These are phyloP conservation scores for Vitis hybrid DNA, from an alignment of 177 flowering plant species.

Conservation along the genomic window DNA sequence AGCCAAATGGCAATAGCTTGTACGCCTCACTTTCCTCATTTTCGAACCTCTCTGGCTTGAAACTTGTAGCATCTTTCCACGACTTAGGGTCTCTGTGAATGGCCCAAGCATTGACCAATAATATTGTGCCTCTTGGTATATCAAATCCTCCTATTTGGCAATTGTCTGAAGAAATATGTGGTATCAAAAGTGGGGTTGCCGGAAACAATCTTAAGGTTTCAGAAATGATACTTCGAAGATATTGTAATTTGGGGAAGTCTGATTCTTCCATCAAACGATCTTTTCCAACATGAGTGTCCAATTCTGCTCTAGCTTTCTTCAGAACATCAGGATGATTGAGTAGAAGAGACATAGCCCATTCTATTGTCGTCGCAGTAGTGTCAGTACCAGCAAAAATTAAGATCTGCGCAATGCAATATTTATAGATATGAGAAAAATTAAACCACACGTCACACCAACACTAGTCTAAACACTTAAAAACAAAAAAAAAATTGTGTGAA, in stretches of 20 bases:
- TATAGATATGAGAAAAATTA: too few species aligned
- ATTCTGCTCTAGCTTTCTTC: slow-evolving; percentile 35
- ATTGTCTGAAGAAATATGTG: slow-evolving; percentile 37
- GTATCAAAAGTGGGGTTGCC: slow-evolving; percentile 36
- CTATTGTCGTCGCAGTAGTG: slow-evolving; percentile 37
- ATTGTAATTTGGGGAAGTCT: slow-evolving; percentile 32
- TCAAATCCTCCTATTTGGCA: slow-evolving; percentile 40
- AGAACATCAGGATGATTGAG: slow-evolving; percentile 39
- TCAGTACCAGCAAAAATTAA: slow-evolving; percentile 21
- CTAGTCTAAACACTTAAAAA: too few species aligned
- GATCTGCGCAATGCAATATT: background rate
- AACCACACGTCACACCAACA: too few species aligned
- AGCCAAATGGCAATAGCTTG: slow-evolving; percentile 39
- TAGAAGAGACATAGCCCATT: slow-evolving; percentile 50
- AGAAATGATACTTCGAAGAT: slow-evolving; percentile 31
- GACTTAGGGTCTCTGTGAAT: slow-evolving; percentile 45
- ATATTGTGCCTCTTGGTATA: slow-evolving; percentile 36
- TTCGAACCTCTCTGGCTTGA: slow-evolving; percentile 49
- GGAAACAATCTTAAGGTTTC: slow-evolving; percentile 46
- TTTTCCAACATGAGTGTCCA: slow-evolving; percentile 28
- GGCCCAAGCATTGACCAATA: slow-evolving; percentile 52
- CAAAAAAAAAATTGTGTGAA: too few species aligned
- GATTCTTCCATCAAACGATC: slow-evolving; percentile 29
- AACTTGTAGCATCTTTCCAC: slow-evolving; percentile 42
- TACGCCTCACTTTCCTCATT: slow-evolving; percentile 5